phyloP scores from a whole-genome alignment of 768 basidiomycete genomes.

The Lactarius sp. region DNA sequence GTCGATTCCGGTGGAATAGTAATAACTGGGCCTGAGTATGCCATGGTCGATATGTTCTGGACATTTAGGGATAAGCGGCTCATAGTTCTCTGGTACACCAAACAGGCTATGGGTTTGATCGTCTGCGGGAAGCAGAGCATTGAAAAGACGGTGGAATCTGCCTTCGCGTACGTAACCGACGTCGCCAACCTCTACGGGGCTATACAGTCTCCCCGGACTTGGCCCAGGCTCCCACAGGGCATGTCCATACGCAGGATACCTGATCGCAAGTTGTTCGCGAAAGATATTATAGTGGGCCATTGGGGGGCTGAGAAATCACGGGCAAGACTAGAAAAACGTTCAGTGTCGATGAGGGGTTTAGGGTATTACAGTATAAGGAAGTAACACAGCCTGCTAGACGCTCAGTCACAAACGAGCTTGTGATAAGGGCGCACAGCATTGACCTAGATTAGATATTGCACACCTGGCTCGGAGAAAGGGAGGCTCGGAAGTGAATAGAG shows the following conservation, averaged over 20 bases:
- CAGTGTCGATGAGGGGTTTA: too few relatives aligned
- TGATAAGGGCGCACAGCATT: too few relatives aligned
- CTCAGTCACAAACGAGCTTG: too few relatives aligned
- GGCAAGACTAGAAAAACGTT: too few relatives aligned
- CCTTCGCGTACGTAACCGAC: constrained; percentile 25
- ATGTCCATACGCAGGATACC: not conserved
- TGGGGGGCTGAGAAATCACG: too few relatives aligned
- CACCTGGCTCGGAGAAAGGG: too few relatives aligned
- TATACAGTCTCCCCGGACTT: constrained; percentile 7
- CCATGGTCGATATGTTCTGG: not conserved
- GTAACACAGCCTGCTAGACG: too few relatives aligned
- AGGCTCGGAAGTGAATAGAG: too few relatives aligned
- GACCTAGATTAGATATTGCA: too few relatives aligned
- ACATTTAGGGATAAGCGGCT: not conserved
- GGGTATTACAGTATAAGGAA: too few relatives aligned
- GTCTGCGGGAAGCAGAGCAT: constrained; percentile 5
- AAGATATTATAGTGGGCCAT: constrained; percentile 14
- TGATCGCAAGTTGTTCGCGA: constrained; percentile 6
- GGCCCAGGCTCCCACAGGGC: constrained; percentile 23
- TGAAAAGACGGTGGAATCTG: constrained; percentile 25
- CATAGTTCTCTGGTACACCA: not conserved
- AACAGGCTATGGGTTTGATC: not conserved
- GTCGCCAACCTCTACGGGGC: constrained; percentile 22
- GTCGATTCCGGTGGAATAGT: not conserved
- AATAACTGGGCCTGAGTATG: not conserved